A percentile compares a stretch with the other conserved stretches of the same genome.
Evolutionary conservation across 1,139 yeast genomes (phyloP).

Genomic region (Geotrichum siamense): DNA sequence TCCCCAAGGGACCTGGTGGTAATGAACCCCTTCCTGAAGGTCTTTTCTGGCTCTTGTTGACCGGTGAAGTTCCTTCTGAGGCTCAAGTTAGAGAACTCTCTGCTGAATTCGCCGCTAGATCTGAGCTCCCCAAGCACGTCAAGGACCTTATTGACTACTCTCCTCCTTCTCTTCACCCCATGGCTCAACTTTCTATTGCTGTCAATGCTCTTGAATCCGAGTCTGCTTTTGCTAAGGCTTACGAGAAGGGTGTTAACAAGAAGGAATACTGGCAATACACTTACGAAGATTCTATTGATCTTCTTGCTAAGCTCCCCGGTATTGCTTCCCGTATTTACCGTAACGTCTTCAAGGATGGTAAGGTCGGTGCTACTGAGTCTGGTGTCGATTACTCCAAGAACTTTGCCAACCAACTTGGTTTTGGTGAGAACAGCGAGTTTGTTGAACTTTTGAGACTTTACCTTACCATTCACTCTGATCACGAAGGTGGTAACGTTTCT

Average conservation of each 20-base stretch:
- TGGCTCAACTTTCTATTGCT: constrained; percentile 66
- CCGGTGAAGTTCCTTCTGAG: constrained; percentile 56
- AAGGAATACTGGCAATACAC: constrained; percentile 63
- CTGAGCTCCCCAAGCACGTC: constrained; percentile 51
- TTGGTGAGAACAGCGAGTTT: constrained; percentile 70
- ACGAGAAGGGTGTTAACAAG: constrained; percentile 60
- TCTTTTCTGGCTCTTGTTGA: constrained; percentile 54
- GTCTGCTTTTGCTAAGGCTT: constrained; percentile 56
- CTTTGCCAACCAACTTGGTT: constrained; percentile 81
- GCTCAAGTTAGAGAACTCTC: constrained; percentile 48
- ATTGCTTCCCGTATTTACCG: constrained; percentile 63
- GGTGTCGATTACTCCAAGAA: constrained; percentile 89
- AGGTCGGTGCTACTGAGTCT: constrained; percentile 59
- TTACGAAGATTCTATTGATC: constrained; percentile 56
- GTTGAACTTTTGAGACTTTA: constrained; percentile 90
- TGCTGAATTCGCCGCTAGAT: constrained; percentile 51
- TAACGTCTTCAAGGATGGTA: constrained; percentile 71
- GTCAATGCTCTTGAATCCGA: constrained; percentile 58
- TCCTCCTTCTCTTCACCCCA: constrained; percentile 55
- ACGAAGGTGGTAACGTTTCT: constrained; percentile 98
- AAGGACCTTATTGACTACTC: constrained; percentile 46
- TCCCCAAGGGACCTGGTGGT: constrained; percentile 92
- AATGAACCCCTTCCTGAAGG: constrained; percentile 55
- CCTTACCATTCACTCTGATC: constrained; percentile 95
- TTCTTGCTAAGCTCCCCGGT: constrained; percentile 59